Conservation (phyloP, 805 yeast genomes). For the Priceomyces carsonii region DNA sequence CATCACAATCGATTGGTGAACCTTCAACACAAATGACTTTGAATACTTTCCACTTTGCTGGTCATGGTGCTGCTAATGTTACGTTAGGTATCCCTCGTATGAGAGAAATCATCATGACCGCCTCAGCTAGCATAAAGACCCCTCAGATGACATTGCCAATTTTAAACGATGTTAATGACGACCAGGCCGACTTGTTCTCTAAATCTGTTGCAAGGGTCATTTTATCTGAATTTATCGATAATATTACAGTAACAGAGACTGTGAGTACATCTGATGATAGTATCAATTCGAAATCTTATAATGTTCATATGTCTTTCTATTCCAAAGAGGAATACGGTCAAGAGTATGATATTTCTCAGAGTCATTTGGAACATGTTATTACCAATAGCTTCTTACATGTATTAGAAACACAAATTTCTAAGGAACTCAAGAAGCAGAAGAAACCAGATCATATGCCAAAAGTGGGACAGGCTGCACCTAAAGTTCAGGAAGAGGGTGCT, state of each 20-base stretch:
- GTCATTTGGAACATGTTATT: constrained; percentile 71
- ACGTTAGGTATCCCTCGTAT: constrained; percentile 99
- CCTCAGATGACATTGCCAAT: constrained; percentile 98
- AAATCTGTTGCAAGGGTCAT: constrained; percentile 83
- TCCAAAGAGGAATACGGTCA: constrained; percentile 72
- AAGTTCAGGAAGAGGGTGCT: constrained; percentile 41
- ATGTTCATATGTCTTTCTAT: constrained; percentile 73
- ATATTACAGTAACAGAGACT: constrained; percentile 83
- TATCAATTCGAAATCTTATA: constrained; percentile 67
- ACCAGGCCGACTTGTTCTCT: constrained; percentile 89
- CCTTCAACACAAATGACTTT: constrained; percentile 99
- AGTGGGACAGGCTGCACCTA: constrained; percentile 72
- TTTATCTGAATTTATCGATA: constrained; percentile 85
- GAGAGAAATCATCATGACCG: constrained; percentile 99
- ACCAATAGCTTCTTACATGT: constrained; percentile 63
- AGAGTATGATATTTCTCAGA: constrained; percentile 86
- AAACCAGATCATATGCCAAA: constrained; percentile 57
- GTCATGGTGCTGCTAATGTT: constrained; percentile 99
- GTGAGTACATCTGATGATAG: constrained; percentile 58
- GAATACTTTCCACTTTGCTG: constrained; percentile 97
- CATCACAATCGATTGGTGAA: constrained; percentile 97
- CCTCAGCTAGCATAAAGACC: constrained; percentile 92
- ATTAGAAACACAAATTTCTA: constrained; percentile 71
- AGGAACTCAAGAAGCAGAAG: constrained; percentile 82
- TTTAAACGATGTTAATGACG: constrained; percentile 74